A percentile compares a stretch with the other conserved stretches of the same genome.
phyloP scores from a whole-genome alignment of 2,329 filamentous ascomycete genomes.

The Lojkania enalia region DNA sequence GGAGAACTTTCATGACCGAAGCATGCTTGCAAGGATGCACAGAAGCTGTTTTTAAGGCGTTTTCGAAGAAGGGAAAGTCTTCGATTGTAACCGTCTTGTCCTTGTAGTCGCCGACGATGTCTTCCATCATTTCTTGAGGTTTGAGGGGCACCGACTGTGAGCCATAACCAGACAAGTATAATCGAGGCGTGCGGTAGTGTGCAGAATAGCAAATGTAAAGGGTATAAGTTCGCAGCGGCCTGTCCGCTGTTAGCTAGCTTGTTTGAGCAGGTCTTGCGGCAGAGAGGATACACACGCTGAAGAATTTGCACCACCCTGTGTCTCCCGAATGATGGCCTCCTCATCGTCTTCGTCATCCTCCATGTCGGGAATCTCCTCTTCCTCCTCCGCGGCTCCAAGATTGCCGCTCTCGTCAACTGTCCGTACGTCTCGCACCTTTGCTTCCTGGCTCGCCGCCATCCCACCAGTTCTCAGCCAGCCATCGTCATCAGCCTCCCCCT shows the following conservation, averaged over 20 bases:
- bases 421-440: constrained; percentile 77
- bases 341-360: constrained; percentile 94
- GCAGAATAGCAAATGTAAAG: constrained; percentile 98
- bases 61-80: constrained; percentile 93
- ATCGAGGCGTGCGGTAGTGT: constrained; percentile 92
- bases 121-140: constrained; percentile 90
- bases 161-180: constrained; percentile 91
- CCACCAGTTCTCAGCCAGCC: constrained; percentile 92
- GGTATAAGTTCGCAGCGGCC: constrained; percentile 88
- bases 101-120: constrained; percentile 94
- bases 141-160: constrained; percentile 78
- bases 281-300: constrained; percentile 53
- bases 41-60: constrained; percentile 91
- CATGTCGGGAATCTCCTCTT: constrained; percentile 93
- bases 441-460: constrained; percentile 72
- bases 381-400: constrained; percentile 71
- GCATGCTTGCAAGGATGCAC: constrained; percentile 98
- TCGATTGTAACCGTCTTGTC: constrained; percentile 98
- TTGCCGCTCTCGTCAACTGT: constrained; percentile 90
- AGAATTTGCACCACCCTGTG: constrained; percentile 53
- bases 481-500: constrained; percentile 66
- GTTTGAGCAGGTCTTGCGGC: not conserved
- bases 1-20: constrained; percentile 94
- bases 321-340: constrained; percentile 84
- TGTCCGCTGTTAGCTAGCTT: constrained; percentile 44